Evolutionary conservation across 129 eudicot genomes (phyloP), one percentile per base, ranked within the genome.

Genomic region (Solidago caesia): DNA sequence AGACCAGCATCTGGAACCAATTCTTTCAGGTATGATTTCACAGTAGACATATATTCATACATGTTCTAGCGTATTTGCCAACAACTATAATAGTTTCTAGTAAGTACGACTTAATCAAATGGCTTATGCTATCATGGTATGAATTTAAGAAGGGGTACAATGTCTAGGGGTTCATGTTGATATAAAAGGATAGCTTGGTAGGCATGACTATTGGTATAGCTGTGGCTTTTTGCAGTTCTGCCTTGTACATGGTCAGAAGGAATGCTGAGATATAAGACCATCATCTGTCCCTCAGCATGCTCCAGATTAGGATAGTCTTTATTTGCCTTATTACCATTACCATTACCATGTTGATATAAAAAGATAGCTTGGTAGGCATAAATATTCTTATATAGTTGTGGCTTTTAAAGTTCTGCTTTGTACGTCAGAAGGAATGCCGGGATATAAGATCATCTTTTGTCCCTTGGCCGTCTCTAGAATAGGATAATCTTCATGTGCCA

Each of bases 1-100:
- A 84, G 80, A 84, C 91, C 53, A 95, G 99, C 84, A 64, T 91
- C 49, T 95, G 99, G 99, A 89, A 95, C 78, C 89, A 87, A 74
- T 95, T 88, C 80, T 95, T 95, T 78, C 99, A 95, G 99, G 97
- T 95, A 85, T 69, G n/a, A 44, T 27, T 67, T 51, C 56, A 56
- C 47, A 47, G 4, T 44, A 62, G 56, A 62, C 52, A 58, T 65
- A 56, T 42, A 56, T 15, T 57, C 65, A 21, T 53, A 53, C 64
- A 41, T 55, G 49, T 55, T 7, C 10, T 41, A 21, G 21, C 46
- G 10, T 53, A n/a, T 53, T 12, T 29, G n/a, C 5, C 33, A 33
- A 12, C 67, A 11, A 62, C 67, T 62, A 26, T 27, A 70, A 53
- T n/a, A 33, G 51, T 46, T 70, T 70, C 11, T 9, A 5, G 47